Percentiles rank a stretch among this genome's conserved stretches.
Evolutionary conservation across 805 yeast species (phyloP).

Genomic region (Starmera pachycereana): DNA sequence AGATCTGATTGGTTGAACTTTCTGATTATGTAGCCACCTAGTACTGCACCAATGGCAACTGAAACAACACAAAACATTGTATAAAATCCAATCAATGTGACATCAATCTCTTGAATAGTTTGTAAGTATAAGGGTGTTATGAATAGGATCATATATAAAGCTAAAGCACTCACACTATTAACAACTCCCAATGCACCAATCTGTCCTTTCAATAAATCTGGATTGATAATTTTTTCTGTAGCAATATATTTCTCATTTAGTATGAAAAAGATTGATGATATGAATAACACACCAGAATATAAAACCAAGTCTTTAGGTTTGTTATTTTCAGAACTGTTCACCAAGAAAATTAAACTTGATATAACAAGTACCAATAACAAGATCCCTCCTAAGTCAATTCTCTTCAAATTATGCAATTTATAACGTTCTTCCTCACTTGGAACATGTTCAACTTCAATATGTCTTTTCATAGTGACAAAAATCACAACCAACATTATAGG

Average conservation of each 20-base stretch:
- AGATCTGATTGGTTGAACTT: constrained; percentile 13
- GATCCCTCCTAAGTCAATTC: constrained; percentile 33
- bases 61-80: constrained; percentile 31
- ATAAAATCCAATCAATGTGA: constrained; percentile 28
- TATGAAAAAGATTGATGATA: constrained; percentile 15
- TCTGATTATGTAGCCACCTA: constrained; percentile 24
- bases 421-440: constrained; percentile 19
- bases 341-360: constrained; percentile 24
- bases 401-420: constrained; percentile 22
- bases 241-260: constrained; percentile 27
- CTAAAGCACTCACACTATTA: constrained; percentile 27
- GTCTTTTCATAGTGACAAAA: constrained; percentile 22
- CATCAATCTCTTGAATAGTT: constrained; percentile 28
- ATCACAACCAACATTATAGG: constrained; percentile 23
- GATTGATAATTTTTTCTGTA: constrained; percentile 30
- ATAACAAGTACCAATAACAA: constrained; percentile 23
- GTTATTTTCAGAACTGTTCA: constrained; percentile 18
- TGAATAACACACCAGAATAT: constrained; percentile 6
- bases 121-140: constrained; percentile 33
- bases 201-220: constrained; percentile 26
- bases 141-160: constrained; percentile 26
- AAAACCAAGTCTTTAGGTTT: constrained; percentile 5
- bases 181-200: constrained; percentile 27
- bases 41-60: constrained; percentile 28
- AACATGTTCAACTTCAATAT: constrained; percentile 20